Evolutionary conservation across 1,284 basidiomycete genomes (phyloP).

Genomic region (Mycosarcoma mackinlayi): DNA sequence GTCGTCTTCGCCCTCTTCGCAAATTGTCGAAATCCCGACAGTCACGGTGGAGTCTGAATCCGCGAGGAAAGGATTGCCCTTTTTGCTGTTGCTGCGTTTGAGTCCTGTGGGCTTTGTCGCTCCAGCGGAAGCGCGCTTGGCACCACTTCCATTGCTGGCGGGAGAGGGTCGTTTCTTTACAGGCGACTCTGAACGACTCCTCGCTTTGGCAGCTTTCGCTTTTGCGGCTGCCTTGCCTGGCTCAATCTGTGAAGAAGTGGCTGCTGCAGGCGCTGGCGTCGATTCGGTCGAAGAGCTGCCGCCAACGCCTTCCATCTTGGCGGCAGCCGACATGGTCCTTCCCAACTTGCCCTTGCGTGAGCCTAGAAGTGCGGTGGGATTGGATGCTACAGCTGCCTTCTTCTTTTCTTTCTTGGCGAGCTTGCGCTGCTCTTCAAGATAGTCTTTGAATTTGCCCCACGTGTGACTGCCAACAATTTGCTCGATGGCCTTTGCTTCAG

Average conservation of each 20-base stretch:
- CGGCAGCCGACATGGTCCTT: constrained; percentile 33
- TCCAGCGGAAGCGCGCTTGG: not conserved
- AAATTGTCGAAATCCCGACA: constrained; percentile 31
- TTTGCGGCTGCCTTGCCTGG: constrained; percentile 12
- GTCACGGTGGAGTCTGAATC: constrained; percentile 4
- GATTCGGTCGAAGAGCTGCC: constrained; percentile 5
- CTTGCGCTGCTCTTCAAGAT: constrained; percentile 44
- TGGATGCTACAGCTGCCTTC: constrained; percentile 19
- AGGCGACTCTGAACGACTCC: constrained; percentile 37
- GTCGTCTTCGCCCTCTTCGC: constrained; percentile 20
- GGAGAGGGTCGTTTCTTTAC: constrained; percentile 24
- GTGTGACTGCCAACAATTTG: constrained; percentile 30
- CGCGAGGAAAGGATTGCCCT: constrained; percentile 26
- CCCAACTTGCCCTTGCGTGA: constrained; percentile 31
- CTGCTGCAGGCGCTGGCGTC: constrained; percentile 5
- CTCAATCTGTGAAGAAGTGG: constrained; percentile 9
- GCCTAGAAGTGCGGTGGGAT: constrained; percentile 7
- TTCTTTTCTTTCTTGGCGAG: constrained; percentile 40
- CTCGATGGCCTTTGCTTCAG: constrained; percentile 26
- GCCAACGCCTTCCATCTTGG: constrained; percentile 38
- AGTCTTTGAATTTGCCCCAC: constrained; percentile 35
- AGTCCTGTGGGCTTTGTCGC: constrained; percentile 15
- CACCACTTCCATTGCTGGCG: not conserved
- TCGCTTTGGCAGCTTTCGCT: constrained; percentile 18
- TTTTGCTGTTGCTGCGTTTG: constrained; percentile 36